phyloP scores from a whole-genome alignment of 2,329 filamentous ascomycete genomes.

The Diaporthe sp. region DNA sequence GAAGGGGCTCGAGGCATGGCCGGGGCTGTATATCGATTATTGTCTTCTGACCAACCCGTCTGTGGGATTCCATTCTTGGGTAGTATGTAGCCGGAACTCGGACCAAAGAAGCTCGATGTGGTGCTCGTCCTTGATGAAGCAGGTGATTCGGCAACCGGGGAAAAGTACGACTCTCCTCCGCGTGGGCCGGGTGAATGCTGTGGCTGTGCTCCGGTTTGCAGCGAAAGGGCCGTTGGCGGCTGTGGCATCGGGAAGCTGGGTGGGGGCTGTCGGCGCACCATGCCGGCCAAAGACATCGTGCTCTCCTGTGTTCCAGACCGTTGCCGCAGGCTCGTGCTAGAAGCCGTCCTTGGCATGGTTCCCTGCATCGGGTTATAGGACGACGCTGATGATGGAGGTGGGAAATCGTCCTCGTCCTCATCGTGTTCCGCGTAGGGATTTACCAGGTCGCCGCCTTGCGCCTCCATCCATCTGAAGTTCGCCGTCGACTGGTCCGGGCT shows the following conservation, averaged over 20 bases:
- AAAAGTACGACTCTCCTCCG: slow-evolving; percentile 91
- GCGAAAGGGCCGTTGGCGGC: slow-evolving; percentile 71
- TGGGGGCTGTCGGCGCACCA: slow-evolving; percentile 71
- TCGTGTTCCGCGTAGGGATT: slow-evolving; percentile 84
- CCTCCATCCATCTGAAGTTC: slow-evolving; percentile 85
- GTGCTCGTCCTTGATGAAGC: slow-evolving; percentile 82
- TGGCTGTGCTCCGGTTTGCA: slow-evolving; percentile 70
- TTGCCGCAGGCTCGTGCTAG: slow-evolving; percentile 80
- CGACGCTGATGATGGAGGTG: slow-evolving; percentile 42
- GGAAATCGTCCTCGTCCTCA: slow-evolving; percentile 71
- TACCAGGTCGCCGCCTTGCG: slow-evolving; percentile 75
- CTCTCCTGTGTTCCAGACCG: slow-evolving; percentile 84
- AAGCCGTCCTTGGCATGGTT: slow-evolving; percentile 75
- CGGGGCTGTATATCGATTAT: slow-evolving; percentile 89
- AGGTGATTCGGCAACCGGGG: slow-evolving; percentile 85
- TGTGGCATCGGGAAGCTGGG: slow-evolving; percentile 77
- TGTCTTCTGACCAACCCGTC: slow-evolving; percentile 78
- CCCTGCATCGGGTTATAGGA: slow-evolving; percentile 51
- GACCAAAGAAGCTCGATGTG: slow-evolving; percentile 78
- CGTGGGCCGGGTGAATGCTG: slow-evolving; percentile 73
- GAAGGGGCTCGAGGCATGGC: slow-evolving; percentile 87
- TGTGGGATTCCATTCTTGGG: slow-evolving; percentile 80
- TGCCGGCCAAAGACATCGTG: slow-evolving; percentile 68
- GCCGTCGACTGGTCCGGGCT: slow-evolving; percentile 69
- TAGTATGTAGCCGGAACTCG: slow-evolving; percentile 72